Conservation (phyloP, 202 grass and related monocot genomes). For the Eragrostis tef region DNA sequence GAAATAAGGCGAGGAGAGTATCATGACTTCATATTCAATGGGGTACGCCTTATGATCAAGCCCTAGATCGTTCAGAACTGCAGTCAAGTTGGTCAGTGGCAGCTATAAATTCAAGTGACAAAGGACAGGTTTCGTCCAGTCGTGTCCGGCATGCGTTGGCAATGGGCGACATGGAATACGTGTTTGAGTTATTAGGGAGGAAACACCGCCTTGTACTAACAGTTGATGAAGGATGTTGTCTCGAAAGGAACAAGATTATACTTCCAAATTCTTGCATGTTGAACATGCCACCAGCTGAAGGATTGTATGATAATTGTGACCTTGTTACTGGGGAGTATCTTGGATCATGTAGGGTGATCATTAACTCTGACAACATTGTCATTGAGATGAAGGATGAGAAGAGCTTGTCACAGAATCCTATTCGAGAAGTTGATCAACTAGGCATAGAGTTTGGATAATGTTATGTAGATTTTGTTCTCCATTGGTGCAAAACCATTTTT, state of each 20-base stretch:
- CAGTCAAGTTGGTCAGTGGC: background rate
- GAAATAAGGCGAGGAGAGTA: background rate
- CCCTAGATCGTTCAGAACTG: background rate
- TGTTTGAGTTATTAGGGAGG: conserved; percentile 78
- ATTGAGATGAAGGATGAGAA: conserved; percentile 64
- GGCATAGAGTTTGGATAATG: conserved; percentile 82
- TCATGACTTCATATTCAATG: background rate
- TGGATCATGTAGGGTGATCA: conserved; percentile 69
- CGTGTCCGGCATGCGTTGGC: conserved; percentile 85
- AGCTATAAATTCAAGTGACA: conserved; percentile 68
- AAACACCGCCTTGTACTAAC: conserved; percentile 81
- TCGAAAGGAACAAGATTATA: conserved; percentile 45
- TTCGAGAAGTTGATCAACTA: conserved; percentile 47
- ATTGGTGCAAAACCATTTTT: conserved; percentile 17
- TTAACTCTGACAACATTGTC: conserved; percentile 57
- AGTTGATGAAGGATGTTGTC: conserved; percentile 49
- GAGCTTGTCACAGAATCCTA: conserved; percentile 35
- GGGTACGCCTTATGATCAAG: background rate
- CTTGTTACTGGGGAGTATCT: conserved; percentile 57
- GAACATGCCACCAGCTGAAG: conserved; percentile 83
- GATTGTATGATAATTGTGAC: conserved; percentile 78
- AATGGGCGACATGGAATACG: conserved; percentile 87
- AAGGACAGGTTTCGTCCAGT: conserved; percentile 91
- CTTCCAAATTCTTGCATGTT: conserved; percentile 67
- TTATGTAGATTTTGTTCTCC: background rate